Percentiles rank a stretch among this genome's conserved stretches.
Conservation (phyloP, 139 green algal genomes). For the Pleodorina starrii region DNA sequence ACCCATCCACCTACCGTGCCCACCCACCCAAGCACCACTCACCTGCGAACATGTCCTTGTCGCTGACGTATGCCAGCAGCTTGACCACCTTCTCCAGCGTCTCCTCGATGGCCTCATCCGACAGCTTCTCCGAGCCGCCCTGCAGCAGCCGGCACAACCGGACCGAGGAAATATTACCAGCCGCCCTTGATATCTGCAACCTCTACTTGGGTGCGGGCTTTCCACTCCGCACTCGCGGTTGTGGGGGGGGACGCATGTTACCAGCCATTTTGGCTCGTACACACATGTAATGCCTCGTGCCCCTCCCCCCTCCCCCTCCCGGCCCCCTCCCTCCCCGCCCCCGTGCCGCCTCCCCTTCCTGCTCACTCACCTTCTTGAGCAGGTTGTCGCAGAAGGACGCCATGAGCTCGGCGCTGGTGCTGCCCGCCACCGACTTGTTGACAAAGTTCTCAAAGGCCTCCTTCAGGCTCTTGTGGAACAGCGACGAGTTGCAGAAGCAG, state of each 20-base stretch:
- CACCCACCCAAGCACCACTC: too few species aligned
- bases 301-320: not conserved
- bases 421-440: slow-evolving; percentile 95
- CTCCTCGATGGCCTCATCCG: slow-evolving; percentile 95
- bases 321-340: not conserved
- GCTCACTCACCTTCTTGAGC: slow-evolving; percentile 89
- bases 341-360: not conserved
- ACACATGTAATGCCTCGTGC: too few species aligned
- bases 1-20: too few species aligned
- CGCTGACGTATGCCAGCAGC: slow-evolving; percentile 96
- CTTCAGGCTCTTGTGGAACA: slow-evolving; percentile 98
- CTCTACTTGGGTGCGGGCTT: too few species aligned
- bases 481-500: slow-evolving; percentile 85
- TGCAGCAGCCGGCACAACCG: too few species aligned
- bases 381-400: slow-evolving; percentile 98
- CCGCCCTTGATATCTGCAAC: too few species aligned
- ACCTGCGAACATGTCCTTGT: slow-evolving; percentile 67
- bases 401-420: slow-evolving; percentile 95
- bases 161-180: too few species aligned
- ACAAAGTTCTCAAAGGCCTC: slow-evolving; percentile 99
- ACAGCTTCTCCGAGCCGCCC: slow-evolving; percentile 93
- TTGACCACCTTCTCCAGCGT: slow-evolving; percentile 98
- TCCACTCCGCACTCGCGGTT: too few species aligned
- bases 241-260: too few species aligned
- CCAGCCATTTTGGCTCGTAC: too few species aligned